Base-by-base conservation (phyloP, 148 eudicot species). In the Spergularia marina region DNA sequence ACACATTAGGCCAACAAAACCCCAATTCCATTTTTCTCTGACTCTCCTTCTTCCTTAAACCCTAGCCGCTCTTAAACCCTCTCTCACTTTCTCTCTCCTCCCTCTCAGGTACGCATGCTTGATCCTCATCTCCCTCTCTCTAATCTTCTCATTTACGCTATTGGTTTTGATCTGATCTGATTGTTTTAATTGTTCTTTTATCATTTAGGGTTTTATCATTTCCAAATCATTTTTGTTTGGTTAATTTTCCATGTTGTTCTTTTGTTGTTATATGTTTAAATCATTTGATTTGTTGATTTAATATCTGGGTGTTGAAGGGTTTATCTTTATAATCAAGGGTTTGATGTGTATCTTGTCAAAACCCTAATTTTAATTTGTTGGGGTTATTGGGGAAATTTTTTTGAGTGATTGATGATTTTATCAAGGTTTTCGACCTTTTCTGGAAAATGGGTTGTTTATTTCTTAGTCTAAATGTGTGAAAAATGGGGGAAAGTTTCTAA, bases 1-100 rank as follows among this genome's bases (percentile, higher is more conserved):
- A 14, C 8, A 17, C 16, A 18, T 18, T 57, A n/a, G 0, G n/a
- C 17, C 7, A n/a, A 57, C 61, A 7, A 57, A 57, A 3, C 17
- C 20, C 18, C 36, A 30, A 15, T 55, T 15, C 6, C 59, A 55
- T 55, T 55, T 55, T 55, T 15, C 8, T 14, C 17, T 17, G n/a
- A n/a, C 25, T 16, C 4, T 53, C 30, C 49, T 7, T 8, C 8
- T 21, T 8, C 79, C 17, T 57, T 68, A 76, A 76, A 76, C 74
- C 80, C 80, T 77, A 71, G 76, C 80, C 80, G 56, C 70, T 71
- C 53, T 41, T 12, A 60, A 77, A 77, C 59, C 69, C 80, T 53
- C 51, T 13, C 59, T 56, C 36, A 0, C 36, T 30, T 2, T 44
- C 49, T 8, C 12, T 15, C 58, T 17, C 9, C 55, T 40, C 57